Evolutionary conservation across 495 filamentous ascomycete species (phyloP).

Genomic region (Hypomontagnella monticulosa): DNA sequence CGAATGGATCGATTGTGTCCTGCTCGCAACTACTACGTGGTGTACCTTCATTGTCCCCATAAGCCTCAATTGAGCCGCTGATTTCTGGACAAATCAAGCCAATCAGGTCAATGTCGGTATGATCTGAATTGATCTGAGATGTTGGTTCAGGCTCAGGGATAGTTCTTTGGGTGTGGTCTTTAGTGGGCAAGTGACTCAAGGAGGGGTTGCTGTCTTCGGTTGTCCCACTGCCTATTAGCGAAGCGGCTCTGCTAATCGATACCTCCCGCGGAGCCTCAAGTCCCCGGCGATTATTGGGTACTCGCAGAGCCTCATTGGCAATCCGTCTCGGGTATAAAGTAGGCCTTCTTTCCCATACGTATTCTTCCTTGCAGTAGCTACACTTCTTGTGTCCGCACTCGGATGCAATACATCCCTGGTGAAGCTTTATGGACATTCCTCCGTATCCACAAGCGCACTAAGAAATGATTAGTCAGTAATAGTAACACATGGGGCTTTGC

Average conservation of each 20-base stretch:
- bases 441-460: conserved; percentile 14
- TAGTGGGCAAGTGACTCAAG: background rate
- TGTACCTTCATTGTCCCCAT: conserved; percentile 11
- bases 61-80: background rate
- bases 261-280: conserved; percentile 6
- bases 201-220: background rate
- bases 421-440: conserved; percentile 5
- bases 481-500: background rate
- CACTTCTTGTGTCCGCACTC: conserved; percentile 4
- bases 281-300: too few species aligned
- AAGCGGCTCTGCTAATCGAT: conserved; percentile 14
- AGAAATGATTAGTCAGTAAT: background rate
- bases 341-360: background rate
- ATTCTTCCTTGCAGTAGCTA: background rate
- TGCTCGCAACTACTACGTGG: conserved; percentile 9
- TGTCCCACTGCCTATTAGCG: background rate
- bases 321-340: conserved; percentile 4
- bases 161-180: background rate
- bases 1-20: background rate
- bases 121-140: background rate
- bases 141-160: background rate
- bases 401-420: background rate
- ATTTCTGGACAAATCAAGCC: background rate
- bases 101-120: background rate
- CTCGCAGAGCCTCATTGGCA: background rate